Evolutionary conservation across 2,329 filamentous ascomycete genomes (phyloP).

Genomic region (Ceratocystis variospora): DNA sequence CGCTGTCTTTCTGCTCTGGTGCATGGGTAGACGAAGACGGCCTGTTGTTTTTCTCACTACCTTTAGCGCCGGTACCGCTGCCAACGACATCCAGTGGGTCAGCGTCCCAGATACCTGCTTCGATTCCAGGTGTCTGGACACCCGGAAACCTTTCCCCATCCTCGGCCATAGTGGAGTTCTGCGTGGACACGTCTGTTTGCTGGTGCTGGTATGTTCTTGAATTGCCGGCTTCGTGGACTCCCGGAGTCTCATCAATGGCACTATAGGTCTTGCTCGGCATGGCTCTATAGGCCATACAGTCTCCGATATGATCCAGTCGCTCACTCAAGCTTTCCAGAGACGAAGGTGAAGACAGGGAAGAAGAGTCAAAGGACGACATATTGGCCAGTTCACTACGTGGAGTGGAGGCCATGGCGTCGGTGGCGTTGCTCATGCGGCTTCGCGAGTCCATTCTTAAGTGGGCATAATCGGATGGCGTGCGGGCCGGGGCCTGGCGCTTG

Average conservation of each 20-base stretch:
- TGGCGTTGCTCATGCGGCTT: not conserved
- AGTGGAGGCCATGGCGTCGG: not conserved
- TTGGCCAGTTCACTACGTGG: slow-evolving; percentile 13
- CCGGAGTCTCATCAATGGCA: slow-evolving; percentile 1
- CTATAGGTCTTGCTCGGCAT: not conserved
- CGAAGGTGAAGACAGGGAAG: not conserved
- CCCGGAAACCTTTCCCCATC: slow-evolving; percentile 4
- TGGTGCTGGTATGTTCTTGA: not conserved
- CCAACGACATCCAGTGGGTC: slow-evolving; percentile 14
- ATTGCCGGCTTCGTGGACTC: not conserved
- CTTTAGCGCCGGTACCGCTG: not conserved
- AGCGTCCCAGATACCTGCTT: slow-evolving; percentile 17
- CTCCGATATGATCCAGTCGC: slow-evolving; percentile 7
- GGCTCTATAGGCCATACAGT: slow-evolving; percentile 10
- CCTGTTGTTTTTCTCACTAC: not conserved
- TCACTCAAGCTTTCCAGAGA: slow-evolving; percentile 6
- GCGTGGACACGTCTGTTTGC: not conserved
- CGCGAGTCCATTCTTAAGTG: not conserved
- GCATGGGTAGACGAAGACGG: not conserved
- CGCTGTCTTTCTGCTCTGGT: not conserved
- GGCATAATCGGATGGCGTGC: slow-evolving; percentile 14
- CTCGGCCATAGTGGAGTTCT: not conserved
- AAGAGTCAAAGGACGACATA: not conserved
- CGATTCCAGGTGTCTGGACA: not conserved
- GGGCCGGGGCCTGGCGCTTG: slow-evolving; percentile 12